These are phyloP conservation scores for Microthlaspi erraticum DNA, from an alignment of 345 rosid genomes.

Conservation along the genomic window DNA sequence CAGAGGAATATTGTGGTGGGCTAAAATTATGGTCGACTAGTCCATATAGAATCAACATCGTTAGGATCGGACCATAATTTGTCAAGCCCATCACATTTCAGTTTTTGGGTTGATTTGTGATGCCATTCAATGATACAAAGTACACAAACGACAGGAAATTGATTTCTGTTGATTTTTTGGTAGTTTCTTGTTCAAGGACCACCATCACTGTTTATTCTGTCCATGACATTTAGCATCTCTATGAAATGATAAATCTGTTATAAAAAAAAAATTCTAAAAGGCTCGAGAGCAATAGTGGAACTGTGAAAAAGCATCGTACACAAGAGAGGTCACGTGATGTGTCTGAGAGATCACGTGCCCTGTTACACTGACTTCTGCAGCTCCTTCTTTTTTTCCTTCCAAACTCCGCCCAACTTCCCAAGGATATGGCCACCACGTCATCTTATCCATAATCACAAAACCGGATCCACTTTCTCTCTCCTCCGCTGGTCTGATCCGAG, in stretches of 20 bases:
- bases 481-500: neutral
- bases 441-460: slow-evolving; percentile 36
- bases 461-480: slow-evolving; percentile 36
- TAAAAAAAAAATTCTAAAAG: neutral
- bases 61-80: neutral
- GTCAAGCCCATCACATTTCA: slow-evolving; percentile 21
- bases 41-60: neutral
- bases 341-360: slow-evolving; percentile 38
- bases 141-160: neutral
- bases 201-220: slow-evolving; percentile 12
- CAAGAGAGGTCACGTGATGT: slow-evolving; percentile 34
- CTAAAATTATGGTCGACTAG: neutral
- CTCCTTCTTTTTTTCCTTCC: slow-evolving; percentile 11
- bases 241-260: slow-evolving; percentile 24
- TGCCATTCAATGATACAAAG: slow-evolving; percentile 5
- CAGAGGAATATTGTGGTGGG: neutral
- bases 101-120: no score
- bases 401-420: slow-evolving; percentile 27
- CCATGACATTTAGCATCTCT: slow-evolving; percentile 36
- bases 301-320: slow-evolving; percentile 6
- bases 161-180: slow-evolving; percentile 36
- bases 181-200: slow-evolving; percentile 34
- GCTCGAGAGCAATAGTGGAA: slow-evolving; percentile 21
- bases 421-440: slow-evolving; percentile 48
- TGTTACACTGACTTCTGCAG: slow-evolving; percentile 35